phyloP scores from a whole-genome alignment of 129 eudicot genomes.

The Artemisia argyi region DNA sequence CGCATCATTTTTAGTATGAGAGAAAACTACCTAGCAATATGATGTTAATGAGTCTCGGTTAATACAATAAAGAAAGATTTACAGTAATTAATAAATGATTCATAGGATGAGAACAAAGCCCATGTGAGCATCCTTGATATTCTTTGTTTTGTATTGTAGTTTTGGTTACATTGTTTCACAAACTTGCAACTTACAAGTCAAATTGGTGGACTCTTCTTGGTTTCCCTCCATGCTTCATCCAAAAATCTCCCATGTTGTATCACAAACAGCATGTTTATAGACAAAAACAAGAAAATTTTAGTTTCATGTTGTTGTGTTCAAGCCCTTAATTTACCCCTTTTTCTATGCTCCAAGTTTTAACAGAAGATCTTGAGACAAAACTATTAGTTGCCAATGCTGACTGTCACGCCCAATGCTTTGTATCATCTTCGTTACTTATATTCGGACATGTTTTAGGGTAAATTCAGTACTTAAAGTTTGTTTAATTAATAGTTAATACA shows the following conservation, averaged over 20 bases:
- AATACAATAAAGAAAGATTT: slow-evolving; percentile 7
- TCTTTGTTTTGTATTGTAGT: slow-evolving; percentile 29
- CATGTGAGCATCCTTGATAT: slow-evolving; percentile 31
- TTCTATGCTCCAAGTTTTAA: neutral
- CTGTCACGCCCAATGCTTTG: neutral
- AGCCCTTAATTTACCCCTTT: slow-evolving; percentile 19
- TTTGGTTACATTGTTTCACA: slow-evolving; percentile 20
- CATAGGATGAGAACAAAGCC: slow-evolving; percentile 30
- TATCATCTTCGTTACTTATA: neutral
- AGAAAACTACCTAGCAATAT: too few species aligned
- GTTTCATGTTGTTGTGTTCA: slow-evolving; percentile 29
- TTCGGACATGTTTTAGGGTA: neutral
- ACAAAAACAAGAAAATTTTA: slow-evolving; percentile 25
- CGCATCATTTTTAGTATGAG: too few species aligned
- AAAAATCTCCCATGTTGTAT: slow-evolving; percentile 23
- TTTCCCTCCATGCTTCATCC: slow-evolving; percentile 22
- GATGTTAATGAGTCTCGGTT: neutral
- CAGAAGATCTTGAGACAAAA: neutral
- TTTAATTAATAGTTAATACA: neutral
- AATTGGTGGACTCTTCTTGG: slow-evolving; percentile 7
- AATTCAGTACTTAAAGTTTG: neutral
- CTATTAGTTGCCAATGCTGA: slow-evolving; percentile 12
- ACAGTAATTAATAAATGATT: slow-evolving; percentile 22
- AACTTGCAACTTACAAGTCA: slow-evolving; percentile 26
- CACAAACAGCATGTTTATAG: slow-evolving; percentile 20